Percentiles rank a stretch among this genome's conserved stretches.
Evolutionary conservation across 179 eudicot species (phyloP).

Genomic region (Drosera spatulata): DNA sequence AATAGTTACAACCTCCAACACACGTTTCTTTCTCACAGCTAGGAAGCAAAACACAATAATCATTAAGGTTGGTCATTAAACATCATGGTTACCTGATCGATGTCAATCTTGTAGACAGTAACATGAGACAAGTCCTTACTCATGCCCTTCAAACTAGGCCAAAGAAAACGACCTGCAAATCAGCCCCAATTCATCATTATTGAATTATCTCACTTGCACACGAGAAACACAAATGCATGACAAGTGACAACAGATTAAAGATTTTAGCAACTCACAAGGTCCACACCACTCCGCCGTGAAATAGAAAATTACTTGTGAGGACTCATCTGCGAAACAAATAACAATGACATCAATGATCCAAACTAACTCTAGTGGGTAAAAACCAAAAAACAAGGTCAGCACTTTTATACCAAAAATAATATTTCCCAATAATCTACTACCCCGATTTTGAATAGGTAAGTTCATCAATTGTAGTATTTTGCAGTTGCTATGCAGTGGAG

Average conservation of each 20-base stretch:
- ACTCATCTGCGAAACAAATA: slow-evolving; percentile 41
- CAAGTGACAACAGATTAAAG: background rate
- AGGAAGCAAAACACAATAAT: no score
- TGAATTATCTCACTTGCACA: no score
- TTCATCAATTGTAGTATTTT: no score
- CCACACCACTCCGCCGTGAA: slow-evolving; percentile 96
- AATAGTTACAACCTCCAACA: no score
- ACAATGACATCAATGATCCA: background rate
- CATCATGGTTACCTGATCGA: slow-evolving; percentile 49
- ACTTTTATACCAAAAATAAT: no score
- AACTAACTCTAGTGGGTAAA: background rate
- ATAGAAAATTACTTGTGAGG: slow-evolving; percentile 65
- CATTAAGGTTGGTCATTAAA: no score
- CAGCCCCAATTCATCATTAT: background rate
- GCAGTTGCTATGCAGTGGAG: no score
- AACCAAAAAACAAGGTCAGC: background rate
- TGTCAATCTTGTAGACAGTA: slow-evolving; percentile 75
- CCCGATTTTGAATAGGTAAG: no score
- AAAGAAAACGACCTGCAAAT: slow-evolving; percentile 60
- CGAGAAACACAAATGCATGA: no score
- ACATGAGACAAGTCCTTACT: slow-evolving; percentile 58
- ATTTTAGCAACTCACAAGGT: slow-evolving; percentile 59
- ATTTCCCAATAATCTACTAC: no score
- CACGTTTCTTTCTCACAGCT: no score
- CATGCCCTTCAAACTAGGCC: slow-evolving; percentile 58